Percentiles rank a stretch among this genome's conserved stretches.
phyloP scores from a whole-genome alignment of 2,329 filamentous ascomycete species.

The Tolypocladium sp. region DNA sequence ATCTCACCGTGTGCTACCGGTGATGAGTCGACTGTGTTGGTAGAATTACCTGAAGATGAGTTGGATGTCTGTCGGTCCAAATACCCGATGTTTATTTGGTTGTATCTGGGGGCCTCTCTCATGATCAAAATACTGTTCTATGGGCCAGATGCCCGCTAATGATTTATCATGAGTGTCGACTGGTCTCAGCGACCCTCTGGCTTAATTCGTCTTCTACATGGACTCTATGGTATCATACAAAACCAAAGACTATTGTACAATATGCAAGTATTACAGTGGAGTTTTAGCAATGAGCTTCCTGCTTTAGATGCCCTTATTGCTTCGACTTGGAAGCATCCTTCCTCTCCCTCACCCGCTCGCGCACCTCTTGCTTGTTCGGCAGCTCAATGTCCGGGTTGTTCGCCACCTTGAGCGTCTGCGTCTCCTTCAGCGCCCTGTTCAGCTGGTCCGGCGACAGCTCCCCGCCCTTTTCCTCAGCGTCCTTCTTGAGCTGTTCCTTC shows the following conservation, averaged over 20 bases:
- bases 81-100: background rate
- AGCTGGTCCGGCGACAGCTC: slow-evolving; percentile 15
- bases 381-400: slow-evolving; percentile 33
- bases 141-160: background rate
- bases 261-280: background rate
- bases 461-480: slow-evolving; percentile 22
- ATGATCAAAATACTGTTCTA: background rate
- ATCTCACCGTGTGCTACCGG: slow-evolving; percentile 45
- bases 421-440: slow-evolving; percentile 17
- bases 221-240: background rate
- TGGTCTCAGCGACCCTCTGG: background rate
- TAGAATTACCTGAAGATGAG: background rate
- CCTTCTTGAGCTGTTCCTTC: slow-evolving; percentile 24
- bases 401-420: slow-evolving; percentile 18
- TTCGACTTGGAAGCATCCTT: slow-evolving; percentile 2
- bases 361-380: slow-evolving; percentile 24
- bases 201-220: background rate
- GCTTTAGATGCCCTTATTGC: background rate
- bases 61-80: background rate
- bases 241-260: background rate
- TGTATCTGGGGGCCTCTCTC: background rate
- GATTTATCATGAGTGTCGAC: background rate
- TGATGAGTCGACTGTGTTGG: slow-evolving; percentile 15
- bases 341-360: slow-evolving; percentile 11
- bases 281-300: background rate